These are phyloP conservation scores for Cladosporium oxysporum DNA, from an alignment of 2,329 filamentous ascomycete genomes.

Conservation along the genomic window DNA sequence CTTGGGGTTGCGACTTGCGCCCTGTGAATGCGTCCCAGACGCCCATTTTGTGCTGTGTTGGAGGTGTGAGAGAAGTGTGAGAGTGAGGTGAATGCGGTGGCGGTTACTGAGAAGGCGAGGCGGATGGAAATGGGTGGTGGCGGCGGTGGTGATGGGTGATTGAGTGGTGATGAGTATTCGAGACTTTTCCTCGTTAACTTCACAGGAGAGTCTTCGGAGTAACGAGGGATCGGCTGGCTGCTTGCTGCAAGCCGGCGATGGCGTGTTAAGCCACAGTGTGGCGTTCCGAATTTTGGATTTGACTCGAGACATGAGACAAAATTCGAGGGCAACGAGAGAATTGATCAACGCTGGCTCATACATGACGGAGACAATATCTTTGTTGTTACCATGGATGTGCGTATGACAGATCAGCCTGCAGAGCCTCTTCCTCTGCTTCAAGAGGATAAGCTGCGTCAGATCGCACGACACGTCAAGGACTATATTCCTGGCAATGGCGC, in stretches of 20 bases:
- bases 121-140: neutral
- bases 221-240: slow-evolving; percentile 11
- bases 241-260: neutral
- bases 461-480: slow-evolving; percentile 23
- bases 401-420: slow-evolving; percentile 10
- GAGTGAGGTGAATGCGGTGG: neutral
- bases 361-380: neutral
- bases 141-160: slow-evolving; percentile 11
- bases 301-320: slow-evolving; percentile 3
- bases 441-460: slow-evolving; percentile 26
- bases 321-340: slow-evolving; percentile 6
- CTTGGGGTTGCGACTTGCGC: slow-evolving; percentile 51
- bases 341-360: neutral
- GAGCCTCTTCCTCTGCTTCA: slow-evolving; percentile 18
- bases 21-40: slow-evolving; percentile 65
- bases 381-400: slow-evolving; percentile 9
- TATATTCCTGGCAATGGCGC: slow-evolving; percentile 14
- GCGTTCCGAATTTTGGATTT: neutral
- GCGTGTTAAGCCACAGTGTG: slow-evolving; percentile 5
- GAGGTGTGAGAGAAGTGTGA: neutral
- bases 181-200: slow-evolving; percentile 17
- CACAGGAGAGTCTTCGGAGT: slow-evolving; percentile 15
- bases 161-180: slow-evolving; percentile 2
- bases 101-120: neutral
- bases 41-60: slow-evolving; percentile 44